Evolutionary conservation across 108 stramenopile genomes (phyloP).

Genomic region (Phaeodactylum tricornutum): DNA sequence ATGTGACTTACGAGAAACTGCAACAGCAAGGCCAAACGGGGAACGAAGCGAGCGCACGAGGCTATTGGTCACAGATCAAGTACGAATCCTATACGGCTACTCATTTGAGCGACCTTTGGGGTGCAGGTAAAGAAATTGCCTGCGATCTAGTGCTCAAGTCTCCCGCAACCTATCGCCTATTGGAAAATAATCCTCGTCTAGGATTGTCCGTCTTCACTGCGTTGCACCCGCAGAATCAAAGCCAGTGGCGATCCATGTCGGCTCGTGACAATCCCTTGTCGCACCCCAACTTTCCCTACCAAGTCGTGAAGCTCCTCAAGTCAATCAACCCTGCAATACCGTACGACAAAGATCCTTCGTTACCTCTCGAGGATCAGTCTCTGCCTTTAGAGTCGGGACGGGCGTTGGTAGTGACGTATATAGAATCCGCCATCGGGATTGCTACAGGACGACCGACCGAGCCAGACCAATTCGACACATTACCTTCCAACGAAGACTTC

Average conservation of each 20-base stretch:
- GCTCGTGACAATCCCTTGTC: slow-evolving; percentile 58
- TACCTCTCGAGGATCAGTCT: slow-evolving; percentile 3
- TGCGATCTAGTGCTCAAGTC: slow-evolving; percentile 59
- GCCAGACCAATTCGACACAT: slow-evolving; percentile 28
- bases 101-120: slow-evolving; percentile 80
- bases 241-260: slow-evolving; percentile 49
- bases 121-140: slow-evolving; percentile 38
- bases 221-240: slow-evolving; percentile 61
- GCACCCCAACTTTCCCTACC: slow-evolving; percentile 40
- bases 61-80: slow-evolving; percentile 77
- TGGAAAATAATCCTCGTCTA: slow-evolving; percentile 66
- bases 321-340: slow-evolving; percentile 24
- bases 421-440: slow-evolving; percentile 82
- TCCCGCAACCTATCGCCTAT: slow-evolving; percentile 46
- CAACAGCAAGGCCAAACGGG: slow-evolving; percentile 17
- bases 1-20: slow-evolving; percentile 41
- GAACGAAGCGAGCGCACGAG: slow-evolving; percentile 1
- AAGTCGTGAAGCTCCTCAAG: slow-evolving; percentile 72
- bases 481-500: slow-evolving; percentile 21
- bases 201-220: slow-evolving; percentile 79
- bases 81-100: slow-evolving; percentile 79
- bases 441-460: slow-evolving; percentile 40
- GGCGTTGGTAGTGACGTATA: slow-evolving; percentile 66
- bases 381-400: slow-evolving; percentile 71
- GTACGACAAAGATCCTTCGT: slow-evolving; percentile 6